Conservation (phyloP, 2,329 filamentous ascomycete genomes). For the Parasarocladium wereldwijsianum region DNA sequence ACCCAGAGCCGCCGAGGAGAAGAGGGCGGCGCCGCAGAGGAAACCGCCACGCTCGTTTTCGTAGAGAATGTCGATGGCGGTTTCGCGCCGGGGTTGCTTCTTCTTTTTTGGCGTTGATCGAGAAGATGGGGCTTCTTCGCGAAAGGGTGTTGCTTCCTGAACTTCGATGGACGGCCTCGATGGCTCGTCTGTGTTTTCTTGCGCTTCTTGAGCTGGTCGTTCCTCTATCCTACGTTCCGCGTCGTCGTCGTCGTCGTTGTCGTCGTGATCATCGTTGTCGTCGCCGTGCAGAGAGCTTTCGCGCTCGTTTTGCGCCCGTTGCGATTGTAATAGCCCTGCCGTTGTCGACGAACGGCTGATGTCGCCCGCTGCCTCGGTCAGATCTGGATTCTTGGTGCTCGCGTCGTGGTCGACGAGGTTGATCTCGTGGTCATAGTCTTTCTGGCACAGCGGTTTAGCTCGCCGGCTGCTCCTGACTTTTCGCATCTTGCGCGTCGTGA, state of each 20-base stretch:
- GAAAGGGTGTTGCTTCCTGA: constrained; percentile 10
- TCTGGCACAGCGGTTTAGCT: constrained; percentile 36
- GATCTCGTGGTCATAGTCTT: constrained; percentile 59
- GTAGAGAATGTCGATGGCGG: constrained; percentile 74
- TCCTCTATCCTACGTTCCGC: too few species aligned
- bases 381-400: constrained; percentile 1
- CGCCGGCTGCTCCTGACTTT: constrained; percentile 37
- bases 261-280: too few species aligned
- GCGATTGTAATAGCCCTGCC: constrained; percentile 9
- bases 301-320: constrained; percentile 1
- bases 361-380: constrained; percentile 9
- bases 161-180: constrained; percentile 19
- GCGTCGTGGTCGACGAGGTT: constrained; percentile 43
- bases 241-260: constrained; percentile 4
- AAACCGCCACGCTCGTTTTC: constrained; percentile 91
- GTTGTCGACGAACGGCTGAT: constrained; percentile 11
- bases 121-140: neutral
- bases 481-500: constrained; percentile 11
- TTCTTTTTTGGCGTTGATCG: constrained; percentile 24
- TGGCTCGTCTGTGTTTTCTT: constrained; percentile 8
- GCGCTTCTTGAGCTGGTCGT: constrained; percentile 1
- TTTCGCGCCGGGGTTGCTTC: constrained; percentile 24
- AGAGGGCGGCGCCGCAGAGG: constrained; percentile 78
- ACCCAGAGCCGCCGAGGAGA: constrained; percentile 72
- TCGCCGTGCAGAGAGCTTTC: constrained; percentile 9